These are phyloP conservation scores for Fusarium sp. DNA, from an alignment of 2,329 filamentous ascomycete genomes.

Conservation along the genomic window DNA sequence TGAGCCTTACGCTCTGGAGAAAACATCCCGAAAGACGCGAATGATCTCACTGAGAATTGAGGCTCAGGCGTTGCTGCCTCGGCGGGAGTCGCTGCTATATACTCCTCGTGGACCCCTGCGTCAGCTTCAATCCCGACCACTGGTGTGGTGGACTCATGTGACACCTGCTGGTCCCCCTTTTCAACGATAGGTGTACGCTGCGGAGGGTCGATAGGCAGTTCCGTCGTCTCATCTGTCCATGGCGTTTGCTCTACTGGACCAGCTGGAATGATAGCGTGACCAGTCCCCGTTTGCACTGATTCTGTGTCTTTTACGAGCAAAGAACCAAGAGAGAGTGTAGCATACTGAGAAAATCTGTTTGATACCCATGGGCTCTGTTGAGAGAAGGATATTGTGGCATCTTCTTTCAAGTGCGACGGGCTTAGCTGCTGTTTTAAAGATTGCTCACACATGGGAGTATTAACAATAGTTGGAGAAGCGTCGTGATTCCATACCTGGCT, in stretches of 20 bases:
- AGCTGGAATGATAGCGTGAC: background rate
- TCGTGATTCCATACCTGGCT: background rate
- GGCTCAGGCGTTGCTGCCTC: conserved; percentile 57
- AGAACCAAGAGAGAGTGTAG: conserved; percentile 11
- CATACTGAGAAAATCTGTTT: conserved; percentile 37
- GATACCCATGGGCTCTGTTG: conserved; percentile 45
- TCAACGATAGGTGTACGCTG: background rate
- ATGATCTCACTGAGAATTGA: conserved; percentile 62
- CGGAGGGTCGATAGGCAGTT: background rate
- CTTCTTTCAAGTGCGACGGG: background rate
- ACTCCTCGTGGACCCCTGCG: conserved; percentile 11
- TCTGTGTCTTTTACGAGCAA: background rate
- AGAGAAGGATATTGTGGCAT: conserved; percentile 28
- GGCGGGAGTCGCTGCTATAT: background rate
- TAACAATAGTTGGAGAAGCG: background rate
- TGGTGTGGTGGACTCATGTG: conserved; percentile 1
- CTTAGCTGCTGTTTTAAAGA: background rate
- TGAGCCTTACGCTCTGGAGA: conserved; percentile 54
- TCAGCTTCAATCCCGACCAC: background rate
- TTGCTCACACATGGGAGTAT: background rate
- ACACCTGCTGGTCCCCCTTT: background rate
- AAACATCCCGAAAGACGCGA: conserved; percentile 63
- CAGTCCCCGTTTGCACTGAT: background rate
- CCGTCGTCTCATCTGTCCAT: conserved; percentile 26
- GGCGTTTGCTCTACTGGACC: conserved; percentile 37